phyloP scores from a whole-genome alignment of 345 rosid genomes.

The Populus ilicifolia region DNA sequence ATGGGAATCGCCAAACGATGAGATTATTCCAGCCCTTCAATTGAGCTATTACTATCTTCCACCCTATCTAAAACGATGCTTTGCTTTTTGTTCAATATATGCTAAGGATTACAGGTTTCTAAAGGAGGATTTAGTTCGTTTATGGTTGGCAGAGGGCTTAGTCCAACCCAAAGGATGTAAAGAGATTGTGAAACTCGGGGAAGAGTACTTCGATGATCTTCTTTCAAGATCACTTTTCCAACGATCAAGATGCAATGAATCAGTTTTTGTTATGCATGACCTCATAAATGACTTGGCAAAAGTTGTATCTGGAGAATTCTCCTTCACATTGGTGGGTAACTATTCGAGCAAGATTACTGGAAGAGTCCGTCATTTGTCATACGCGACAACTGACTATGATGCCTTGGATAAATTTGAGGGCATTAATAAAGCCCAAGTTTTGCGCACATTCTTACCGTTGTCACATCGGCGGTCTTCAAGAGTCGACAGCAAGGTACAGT shows the following conservation, averaged over 20 bases:
- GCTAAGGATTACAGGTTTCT: neutral
- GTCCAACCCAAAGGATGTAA: neutral
- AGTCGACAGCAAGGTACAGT: neutral
- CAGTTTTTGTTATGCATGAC: slow-evolving; percentile 6
- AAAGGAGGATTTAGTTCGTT: neutral
- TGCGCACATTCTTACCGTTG: neutral
- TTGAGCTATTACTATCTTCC: slow-evolving; percentile 4
- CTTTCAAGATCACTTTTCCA: slow-evolving; percentile 15
- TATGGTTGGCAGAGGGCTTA: slow-evolving; percentile 28
- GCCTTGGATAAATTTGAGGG: neutral
- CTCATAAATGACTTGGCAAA: slow-evolving; percentile 14
- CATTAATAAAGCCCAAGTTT: neutral
- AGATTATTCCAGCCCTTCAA: neutral
- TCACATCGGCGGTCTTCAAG: too few relatives aligned
- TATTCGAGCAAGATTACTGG: neutral
- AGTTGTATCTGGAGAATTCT: slow-evolving; percentile 15
- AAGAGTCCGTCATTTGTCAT: neutral
- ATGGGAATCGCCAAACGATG: neutral
- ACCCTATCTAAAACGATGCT: neutral
- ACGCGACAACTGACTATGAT: accelerated
- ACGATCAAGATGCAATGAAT: too few relatives aligned
- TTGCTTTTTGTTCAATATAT: neutral
- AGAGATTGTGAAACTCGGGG: slow-evolving; percentile 11
- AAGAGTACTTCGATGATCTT: slow-evolving; percentile 14
- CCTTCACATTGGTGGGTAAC: neutral